Percentiles rank a stretch among this genome's conserved stretches.
These are phyloP conservation scores for Gaillardinia entomophila DNA, from an alignment of 805 yeast species.

Conservation along the genomic window DNA sequence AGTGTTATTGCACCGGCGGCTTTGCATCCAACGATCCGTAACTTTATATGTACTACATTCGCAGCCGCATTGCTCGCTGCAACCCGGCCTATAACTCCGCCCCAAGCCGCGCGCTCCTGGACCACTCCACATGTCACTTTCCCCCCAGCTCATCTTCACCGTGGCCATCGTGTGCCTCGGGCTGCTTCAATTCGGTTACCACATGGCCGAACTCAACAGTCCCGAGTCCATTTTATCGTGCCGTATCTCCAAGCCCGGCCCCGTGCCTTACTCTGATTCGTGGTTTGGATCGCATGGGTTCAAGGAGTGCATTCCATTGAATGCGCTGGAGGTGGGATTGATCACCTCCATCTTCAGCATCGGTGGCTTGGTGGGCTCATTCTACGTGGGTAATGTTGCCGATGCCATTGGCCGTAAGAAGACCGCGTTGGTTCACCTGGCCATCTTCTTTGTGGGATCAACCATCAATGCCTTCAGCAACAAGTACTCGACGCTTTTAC, in stretches of 20 bases:
- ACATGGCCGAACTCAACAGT: constrained; percentile 91
- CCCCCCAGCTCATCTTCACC: constrained; percentile 34
- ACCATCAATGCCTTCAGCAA: constrained; percentile 48
- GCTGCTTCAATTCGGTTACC: constrained; percentile 88
- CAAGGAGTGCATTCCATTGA: constrained; percentile 52
- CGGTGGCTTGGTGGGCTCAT: constrained; percentile 79
- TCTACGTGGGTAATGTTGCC: constrained; percentile 60
- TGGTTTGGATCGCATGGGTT: constrained; percentile 37
- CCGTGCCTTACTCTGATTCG: constrained; percentile 25
- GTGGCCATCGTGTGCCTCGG: constrained; percentile 65
- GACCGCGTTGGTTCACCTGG: constrained; percentile 46
- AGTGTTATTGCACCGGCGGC: no score
- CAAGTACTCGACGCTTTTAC: constrained; percentile 35
- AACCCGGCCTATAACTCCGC: no score
- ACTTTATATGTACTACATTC: no score
- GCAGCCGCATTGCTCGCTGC: no score
- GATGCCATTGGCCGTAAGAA: constrained; percentile 60
- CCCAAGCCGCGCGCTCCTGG: no score
- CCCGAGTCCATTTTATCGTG: constrained; percentile 73
- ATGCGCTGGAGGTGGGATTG: constrained; percentile 56
- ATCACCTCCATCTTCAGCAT: constrained; percentile 75
- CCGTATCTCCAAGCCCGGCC: constrained; percentile 24
- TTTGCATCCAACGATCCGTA: no score
- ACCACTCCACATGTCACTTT: no score
- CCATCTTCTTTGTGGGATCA: constrained; percentile 57